phyloP scores from a whole-genome alignment of 495 filamentous ascomycete genomes.

The Chaetomium tenue region DNA sequence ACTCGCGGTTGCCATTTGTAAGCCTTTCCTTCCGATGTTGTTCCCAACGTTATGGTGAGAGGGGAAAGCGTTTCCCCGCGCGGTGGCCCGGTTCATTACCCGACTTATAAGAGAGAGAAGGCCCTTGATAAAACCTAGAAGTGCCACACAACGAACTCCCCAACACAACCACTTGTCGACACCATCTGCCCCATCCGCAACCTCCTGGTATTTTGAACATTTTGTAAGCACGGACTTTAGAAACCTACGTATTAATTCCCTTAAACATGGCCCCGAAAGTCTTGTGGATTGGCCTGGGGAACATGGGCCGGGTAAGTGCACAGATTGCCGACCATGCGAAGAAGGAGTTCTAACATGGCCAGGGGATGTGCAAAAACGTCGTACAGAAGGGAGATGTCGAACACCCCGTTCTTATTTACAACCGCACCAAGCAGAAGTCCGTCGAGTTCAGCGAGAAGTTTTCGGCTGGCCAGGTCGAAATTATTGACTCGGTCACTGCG shows the following conservation, averaged over 20 bases:
- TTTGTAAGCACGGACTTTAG: not conserved
- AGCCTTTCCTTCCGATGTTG: not conserved
- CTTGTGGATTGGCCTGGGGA: slow-evolving; percentile 85
- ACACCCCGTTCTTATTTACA: slow-evolving; percentile 71
- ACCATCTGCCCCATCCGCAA: not conserved
- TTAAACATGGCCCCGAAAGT: slow-evolving; percentile 59
- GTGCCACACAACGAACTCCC: not conserved
- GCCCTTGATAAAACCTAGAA: not conserved
- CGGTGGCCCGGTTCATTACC: not conserved
- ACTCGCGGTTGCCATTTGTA: slow-evolving; percentile 2
- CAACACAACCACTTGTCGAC: not conserved
- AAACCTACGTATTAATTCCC: not conserved
- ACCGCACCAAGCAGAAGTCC: slow-evolving; percentile 66
- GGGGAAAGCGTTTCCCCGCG: slow-evolving; percentile 11
- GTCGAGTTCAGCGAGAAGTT: slow-evolving; percentile 56
- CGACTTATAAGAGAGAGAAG: not conserved
- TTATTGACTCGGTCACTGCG: slow-evolving; percentile 60
- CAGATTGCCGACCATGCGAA: not conserved
- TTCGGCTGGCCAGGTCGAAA: slow-evolving; percentile 55
- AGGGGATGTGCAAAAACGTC: slow-evolving; percentile 87
- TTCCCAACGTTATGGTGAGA: not conserved
- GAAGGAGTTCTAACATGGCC: slow-evolving; percentile 25
- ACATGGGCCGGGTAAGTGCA: slow-evolving; percentile 77
- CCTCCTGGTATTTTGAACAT: not conserved
- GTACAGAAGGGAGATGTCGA: slow-evolving; percentile 70